A percentile compares a stretch with the other conserved stretches of the same genome.
These are phyloP conservation scores for Melampsora abietis-canadensis DNA, from an alignment of 1,284 basidiomycete species.

Conservation along the genomic window DNA sequence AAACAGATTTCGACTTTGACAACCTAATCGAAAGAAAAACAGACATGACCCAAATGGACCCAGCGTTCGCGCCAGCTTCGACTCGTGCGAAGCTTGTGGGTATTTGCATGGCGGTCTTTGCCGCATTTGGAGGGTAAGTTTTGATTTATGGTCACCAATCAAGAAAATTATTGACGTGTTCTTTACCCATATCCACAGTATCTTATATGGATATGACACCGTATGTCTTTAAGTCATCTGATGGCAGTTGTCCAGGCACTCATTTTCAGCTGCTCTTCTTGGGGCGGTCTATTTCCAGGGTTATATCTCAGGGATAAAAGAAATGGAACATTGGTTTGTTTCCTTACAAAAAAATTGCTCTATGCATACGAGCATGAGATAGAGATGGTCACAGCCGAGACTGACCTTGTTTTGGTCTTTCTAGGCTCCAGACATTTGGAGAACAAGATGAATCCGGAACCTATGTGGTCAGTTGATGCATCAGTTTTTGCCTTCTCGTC, in stretches of 20 bases:
- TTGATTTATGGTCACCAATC: not conserved
- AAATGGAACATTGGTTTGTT: constrained; percentile 39
- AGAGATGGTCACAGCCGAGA: not conserved
- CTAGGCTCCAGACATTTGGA: not conserved
- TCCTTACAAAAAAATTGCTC: not conserved
- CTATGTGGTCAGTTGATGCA: not conserved
- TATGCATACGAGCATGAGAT: not conserved
- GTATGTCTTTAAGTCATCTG: constrained; percentile 1
- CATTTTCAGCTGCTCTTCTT: not conserved
- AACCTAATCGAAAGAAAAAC: too few relatives aligned
- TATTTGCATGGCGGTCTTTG: constrained; percentile 35
- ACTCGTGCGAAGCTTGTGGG: constrained; percentile 34
- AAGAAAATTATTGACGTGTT: too few relatives aligned
- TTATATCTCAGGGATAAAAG: constrained; percentile 42
- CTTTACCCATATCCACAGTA: not conserved
- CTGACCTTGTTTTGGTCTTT: not conserved
- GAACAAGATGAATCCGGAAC: not conserved
- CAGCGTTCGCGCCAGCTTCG: not conserved
- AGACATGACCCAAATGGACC: too few relatives aligned
- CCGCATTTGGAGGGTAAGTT: constrained; percentile 38
- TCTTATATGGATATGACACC: constrained; percentile 41
- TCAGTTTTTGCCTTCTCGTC: not conserved
- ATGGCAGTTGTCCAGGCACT: not conserved
- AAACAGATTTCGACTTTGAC: too few relatives aligned
- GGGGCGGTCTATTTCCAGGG: constrained; percentile 7